A percentile compares a stretch with the other conserved stretches of the same genome.
Evolutionary conservation across 2,329 filamentous ascomycete genomes (phyloP).

Genomic region (Helotiales sp.): DNA sequence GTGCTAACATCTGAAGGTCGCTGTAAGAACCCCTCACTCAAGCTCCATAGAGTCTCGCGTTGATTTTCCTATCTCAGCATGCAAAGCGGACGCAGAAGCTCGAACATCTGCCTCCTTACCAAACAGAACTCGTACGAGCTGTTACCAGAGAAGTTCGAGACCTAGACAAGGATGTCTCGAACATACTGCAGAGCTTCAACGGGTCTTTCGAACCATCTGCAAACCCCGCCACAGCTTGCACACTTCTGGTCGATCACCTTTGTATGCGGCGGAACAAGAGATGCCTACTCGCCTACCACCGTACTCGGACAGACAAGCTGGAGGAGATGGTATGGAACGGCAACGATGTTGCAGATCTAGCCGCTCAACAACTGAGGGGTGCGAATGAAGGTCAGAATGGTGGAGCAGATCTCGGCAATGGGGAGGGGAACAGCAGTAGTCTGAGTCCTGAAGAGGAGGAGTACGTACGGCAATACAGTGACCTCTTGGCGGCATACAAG

Average conservation of each 20-base stretch:
- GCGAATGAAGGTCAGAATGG: constrained; percentile 35
- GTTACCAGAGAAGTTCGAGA: constrained; percentile 92
- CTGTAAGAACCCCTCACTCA: too few species aligned
- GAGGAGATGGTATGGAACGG: constrained; percentile 94
- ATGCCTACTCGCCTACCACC: constrained; percentile 91
- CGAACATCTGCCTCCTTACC: constrained; percentile 56
- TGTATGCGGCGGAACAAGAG: constrained; percentile 96
- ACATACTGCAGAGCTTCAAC: constrained; percentile 78
- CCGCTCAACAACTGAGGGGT: constrained; percentile 52
- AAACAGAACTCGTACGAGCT: constrained; percentile 84
- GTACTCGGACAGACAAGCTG: constrained; percentile 84
- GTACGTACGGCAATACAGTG: constrained; percentile 88
- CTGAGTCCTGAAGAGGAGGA: constrained; percentile 96
- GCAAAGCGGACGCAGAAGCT: constrained; percentile 93
- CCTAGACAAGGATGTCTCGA: constrained; percentile 80
- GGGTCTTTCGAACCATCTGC: constrained; percentile 84
- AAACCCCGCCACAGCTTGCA: constrained; percentile 82
- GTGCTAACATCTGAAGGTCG: constrained; percentile 56
- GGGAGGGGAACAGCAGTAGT: constrained; percentile 64
- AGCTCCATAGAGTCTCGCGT: too few species aligned
- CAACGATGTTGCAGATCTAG: constrained; percentile 74
- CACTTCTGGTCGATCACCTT: constrained; percentile 88
- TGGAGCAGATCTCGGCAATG: constrained; percentile 38
- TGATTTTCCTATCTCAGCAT: too few species aligned
- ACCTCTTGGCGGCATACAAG: constrained; percentile 93